Evolutionary conservation across 805 yeast species (phyloP), one percentile per base, ranked within the genome.

Genomic region (Sugiyamaella lignohabitans): DNA sequence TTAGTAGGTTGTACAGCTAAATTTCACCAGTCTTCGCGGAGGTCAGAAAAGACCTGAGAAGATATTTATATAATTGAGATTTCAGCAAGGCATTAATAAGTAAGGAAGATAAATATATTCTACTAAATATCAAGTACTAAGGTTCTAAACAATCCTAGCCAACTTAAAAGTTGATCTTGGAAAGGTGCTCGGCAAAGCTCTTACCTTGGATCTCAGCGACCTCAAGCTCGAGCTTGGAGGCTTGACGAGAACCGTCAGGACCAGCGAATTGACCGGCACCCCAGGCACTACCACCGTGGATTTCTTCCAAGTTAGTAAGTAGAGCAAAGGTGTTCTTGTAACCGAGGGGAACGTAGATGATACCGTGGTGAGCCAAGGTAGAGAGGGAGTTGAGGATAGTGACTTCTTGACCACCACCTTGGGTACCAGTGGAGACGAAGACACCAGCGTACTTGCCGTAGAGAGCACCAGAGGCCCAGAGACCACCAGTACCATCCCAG

Each of bases 231-330:
- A 82, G 68, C 24, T 69, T 73, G 39, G 80, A 58, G 23, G 88
- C 84, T 58, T 71, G 69, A 70, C 94, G 78, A 5, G 84, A 75
- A 45, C 95, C 95, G 60, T 83, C 93, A 45, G 73, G 72, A 42
- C 80, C 86, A 24, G 95, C 89, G 59, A 75, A 70, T 32, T 85
- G 69, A 55, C 95, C 95, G 32, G 95, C 82, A 64, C 95, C 95
- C 88, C 89, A 87, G 37, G 95, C 78, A 19, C 89, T 78, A 46
- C 85, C 86, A 53, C 95, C 95, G 62, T 84, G 94, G 45, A 79
- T 73, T 68, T 84, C 88, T 2, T 73, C 76, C 35, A 81, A 58
- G 64, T 72, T 72, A 35, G 84, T 68, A 52, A 82, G 59, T 54
- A 72, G 73, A 6, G 75, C 72, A 64, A 79, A 81, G 2, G 75